These are phyloP conservation scores for Oryza meyeriana DNA, from an alignment of 176 grass and related monocot species.

Conservation along the genomic window DNA sequence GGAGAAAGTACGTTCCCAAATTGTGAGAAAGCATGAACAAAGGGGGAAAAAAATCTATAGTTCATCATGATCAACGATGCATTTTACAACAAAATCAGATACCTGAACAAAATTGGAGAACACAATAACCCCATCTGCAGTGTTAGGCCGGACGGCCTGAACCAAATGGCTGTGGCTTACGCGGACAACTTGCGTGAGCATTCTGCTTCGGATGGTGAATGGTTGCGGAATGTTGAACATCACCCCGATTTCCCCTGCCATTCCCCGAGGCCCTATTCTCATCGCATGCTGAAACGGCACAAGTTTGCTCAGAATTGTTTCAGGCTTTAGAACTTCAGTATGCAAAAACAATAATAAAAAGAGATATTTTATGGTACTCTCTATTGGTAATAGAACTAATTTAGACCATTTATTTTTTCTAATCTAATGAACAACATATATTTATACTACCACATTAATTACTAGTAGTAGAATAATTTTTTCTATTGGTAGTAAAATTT, in stretches of 20 bases:
- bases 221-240: constrained; percentile 57
- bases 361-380: too few relatives aligned
- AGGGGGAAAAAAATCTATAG: neutral
- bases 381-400: too few relatives aligned
- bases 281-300: constrained; percentile 4
- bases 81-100: neutral
- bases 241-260: constrained; percentile 59
- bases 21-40: neutral
- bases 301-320: neutral
- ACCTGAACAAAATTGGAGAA: constrained; percentile 27
- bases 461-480: too few relatives aligned
- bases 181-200: constrained; percentile 41
- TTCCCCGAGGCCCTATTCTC: constrained; percentile 33
- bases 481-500: too few relatives aligned
- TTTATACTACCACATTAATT: too few relatives aligned
- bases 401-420: too few relatives aligned
- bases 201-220: constrained; percentile 46
- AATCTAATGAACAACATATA: too few relatives aligned
- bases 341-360: neutral
- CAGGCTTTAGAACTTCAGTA: neutral
- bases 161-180: constrained; percentile 40
- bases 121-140: constrained; percentile 25
- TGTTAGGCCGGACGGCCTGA: constrained; percentile 23
- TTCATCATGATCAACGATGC: neutral
- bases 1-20: neutral